Evolutionary conservation across 805 yeast species (phyloP).

Genomic region (Candida railenensis): DNA sequence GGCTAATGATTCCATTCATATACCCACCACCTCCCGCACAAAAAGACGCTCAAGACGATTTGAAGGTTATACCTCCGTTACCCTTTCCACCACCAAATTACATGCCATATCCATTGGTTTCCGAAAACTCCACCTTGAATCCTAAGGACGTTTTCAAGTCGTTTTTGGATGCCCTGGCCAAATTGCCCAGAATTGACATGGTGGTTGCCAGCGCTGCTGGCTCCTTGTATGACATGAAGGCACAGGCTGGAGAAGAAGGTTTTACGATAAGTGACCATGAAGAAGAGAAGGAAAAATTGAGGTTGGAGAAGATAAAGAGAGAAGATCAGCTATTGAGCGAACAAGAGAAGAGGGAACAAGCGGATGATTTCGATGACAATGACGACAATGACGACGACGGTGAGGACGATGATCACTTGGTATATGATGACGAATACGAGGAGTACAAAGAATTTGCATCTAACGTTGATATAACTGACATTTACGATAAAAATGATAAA

Average conservation of each 20-base stretch:
- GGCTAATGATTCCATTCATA: constrained; percentile 44
- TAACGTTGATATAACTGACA: constrained; percentile 21
- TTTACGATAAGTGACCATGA: constrained; percentile 23
- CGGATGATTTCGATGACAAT: constrained; percentile 8
- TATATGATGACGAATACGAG: constrained; percentile 14
- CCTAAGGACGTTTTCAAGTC: constrained; percentile 37
- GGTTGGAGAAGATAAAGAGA: constrained; percentile 7
- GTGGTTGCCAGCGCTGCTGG: constrained; percentile 48
- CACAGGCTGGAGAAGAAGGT: constrained; percentile 33
- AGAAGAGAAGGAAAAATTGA: constrained; percentile 7
- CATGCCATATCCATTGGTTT: constrained; percentile 44
- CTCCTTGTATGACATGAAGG: constrained; percentile 34
- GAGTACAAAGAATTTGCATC: constrained; percentile 24
- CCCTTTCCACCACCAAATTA: constrained; percentile 46
- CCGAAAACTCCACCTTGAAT: constrained; percentile 31
- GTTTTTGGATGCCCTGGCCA: constrained; percentile 34
- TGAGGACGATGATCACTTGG: constrained; percentile 10
- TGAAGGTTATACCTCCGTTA: constrained; percentile 32
- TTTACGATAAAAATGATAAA: constrained; percentile 16
- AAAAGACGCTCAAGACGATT: background rate
- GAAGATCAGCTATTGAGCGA: constrained; percentile 5
- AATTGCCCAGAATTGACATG: constrained; percentile 42
- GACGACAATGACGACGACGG: constrained; percentile 11
- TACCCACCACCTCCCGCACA: constrained; percentile 40
- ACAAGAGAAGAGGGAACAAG: constrained; percentile 5